Conservation (phyloP, 2,329 filamentous ascomycete genomes). For the Hawksworthiomyces lignivorus region DNA sequence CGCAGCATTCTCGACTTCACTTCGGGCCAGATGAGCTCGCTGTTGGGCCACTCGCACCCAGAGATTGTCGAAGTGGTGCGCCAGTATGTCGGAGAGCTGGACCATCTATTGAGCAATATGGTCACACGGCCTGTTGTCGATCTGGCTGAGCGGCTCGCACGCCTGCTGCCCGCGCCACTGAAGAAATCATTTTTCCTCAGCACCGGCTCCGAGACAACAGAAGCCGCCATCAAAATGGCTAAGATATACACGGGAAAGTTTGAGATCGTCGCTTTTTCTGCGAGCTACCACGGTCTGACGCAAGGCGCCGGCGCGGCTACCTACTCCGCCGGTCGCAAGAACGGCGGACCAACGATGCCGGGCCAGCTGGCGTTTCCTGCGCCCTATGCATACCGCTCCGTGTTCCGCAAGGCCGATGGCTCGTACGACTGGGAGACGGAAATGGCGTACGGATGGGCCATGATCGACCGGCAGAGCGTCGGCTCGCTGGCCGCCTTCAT, state of each 20-base stretch:
- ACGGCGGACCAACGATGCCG: conserved; percentile 39
- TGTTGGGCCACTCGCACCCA: conserved; percentile 49
- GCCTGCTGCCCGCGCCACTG: conserved; percentile 37
- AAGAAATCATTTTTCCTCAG: conserved; percentile 50
- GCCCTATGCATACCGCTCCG: conserved; percentile 54
- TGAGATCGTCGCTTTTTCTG: conserved; percentile 52
- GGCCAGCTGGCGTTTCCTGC: conserved; percentile 51
- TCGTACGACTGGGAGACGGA: conserved; percentile 60
- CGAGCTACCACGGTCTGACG: conserved; percentile 55
- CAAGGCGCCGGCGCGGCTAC: conserved; percentile 42
- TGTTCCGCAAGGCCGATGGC: conserved; percentile 51
- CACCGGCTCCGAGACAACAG: conserved; percentile 10
- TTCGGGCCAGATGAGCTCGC: conserved; percentile 51
- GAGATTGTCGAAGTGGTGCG: conserved; percentile 47
- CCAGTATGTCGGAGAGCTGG: conserved; percentile 38
- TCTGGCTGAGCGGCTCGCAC: conserved; percentile 41
- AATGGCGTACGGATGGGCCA: conserved; percentile 52
- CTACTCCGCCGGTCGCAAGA: conserved; percentile 44
- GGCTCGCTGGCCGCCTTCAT: conserved; percentile 57
- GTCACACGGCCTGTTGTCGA: conserved; percentile 45
- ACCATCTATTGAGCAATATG: conserved; percentile 52
- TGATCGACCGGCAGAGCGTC: conserved; percentile 50
- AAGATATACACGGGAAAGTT: conserved; percentile 56
- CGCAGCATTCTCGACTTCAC: conserved; percentile 49
- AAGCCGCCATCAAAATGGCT: conserved; percentile 39